Percentiles rank a stretch among this genome's conserved stretches.
Conservation (phyloP, 2,329 filamentous ascomycete genomes). For the Neobulgaria alba region DNA sequence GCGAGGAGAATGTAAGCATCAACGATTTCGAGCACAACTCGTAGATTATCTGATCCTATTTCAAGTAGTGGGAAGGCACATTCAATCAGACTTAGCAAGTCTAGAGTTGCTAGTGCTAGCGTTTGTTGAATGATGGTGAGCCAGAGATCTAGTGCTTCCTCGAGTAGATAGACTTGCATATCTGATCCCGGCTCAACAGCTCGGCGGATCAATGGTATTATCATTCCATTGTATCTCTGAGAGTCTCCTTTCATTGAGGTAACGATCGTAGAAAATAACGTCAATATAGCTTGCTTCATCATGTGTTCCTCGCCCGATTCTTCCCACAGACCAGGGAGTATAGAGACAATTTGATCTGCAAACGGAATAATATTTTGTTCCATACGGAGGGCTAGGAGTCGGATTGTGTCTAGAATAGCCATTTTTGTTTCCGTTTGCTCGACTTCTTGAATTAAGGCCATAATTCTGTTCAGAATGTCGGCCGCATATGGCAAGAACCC, state of each 20-base stretch:
- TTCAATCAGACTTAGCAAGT: slow-evolving; percentile 55
- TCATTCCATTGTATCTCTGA: slow-evolving; percentile 66
- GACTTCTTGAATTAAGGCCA: slow-evolving; percentile 70
- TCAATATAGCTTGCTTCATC: slow-evolving; percentile 88
- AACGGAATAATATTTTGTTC: slow-evolving; percentile 61
- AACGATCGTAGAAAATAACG: slow-evolving; percentile 77
- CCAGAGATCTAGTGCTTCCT: slow-evolving; percentile 91
- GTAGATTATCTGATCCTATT: slow-evolving; percentile 54
- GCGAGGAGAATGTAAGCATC: slow-evolving; percentile 65
- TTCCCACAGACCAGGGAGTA: slow-evolving; percentile 78
- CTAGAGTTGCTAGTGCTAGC: slow-evolving; percentile 49
- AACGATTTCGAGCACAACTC: slow-evolving; percentile 53
- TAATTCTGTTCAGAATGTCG: slow-evolving; percentile 62
- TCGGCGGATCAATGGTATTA: slow-evolving; percentile 74
- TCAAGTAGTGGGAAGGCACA: slow-evolving; percentile 58
- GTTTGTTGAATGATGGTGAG: slow-evolving; percentile 62
- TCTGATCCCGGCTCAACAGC: slow-evolving; percentile 71
- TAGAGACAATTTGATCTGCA: slow-evolving; percentile 72
- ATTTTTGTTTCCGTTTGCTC: slow-evolving; percentile 84
- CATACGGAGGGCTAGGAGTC: slow-evolving; percentile 71
- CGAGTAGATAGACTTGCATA: slow-evolving; percentile 72
- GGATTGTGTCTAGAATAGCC: slow-evolving; percentile 78
- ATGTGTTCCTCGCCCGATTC: slow-evolving; percentile 72
- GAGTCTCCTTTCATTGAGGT: slow-evolving; percentile 74
- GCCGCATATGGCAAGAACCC: slow-evolving; percentile 71